A percentile compares a stretch with the other conserved stretches of the same genome.
These are phyloP conservation scores for Lasiodiplodia citricola DNA, from an alignment of 2,329 filamentous ascomycete species.

Conservation along the genomic window DNA sequence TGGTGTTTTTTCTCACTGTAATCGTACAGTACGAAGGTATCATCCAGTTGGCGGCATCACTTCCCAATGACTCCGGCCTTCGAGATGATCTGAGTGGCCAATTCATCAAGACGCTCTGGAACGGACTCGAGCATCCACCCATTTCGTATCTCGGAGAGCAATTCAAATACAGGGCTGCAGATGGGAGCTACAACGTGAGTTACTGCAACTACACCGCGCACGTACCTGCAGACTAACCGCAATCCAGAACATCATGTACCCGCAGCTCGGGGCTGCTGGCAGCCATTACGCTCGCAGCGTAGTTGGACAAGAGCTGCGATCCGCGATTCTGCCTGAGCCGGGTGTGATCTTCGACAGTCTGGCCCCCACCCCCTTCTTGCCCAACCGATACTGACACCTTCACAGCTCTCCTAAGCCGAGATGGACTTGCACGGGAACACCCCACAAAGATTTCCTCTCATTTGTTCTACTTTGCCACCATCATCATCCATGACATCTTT, in stretches of 20 bases:
- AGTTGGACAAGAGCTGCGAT: constrained; percentile 56
- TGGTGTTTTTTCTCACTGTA: background rate
- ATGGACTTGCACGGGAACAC: constrained; percentile 61
- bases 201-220: background rate
- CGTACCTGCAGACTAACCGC: constrained; percentile 44
- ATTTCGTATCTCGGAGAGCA: constrained; percentile 40
- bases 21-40: background rate
- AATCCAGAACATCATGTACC: constrained; percentile 57
- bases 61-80: constrained; percentile 3
- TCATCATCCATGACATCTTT: constrained; percentile 63
- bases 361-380: constrained; percentile 46
- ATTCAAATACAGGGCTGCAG: constrained; percentile 48
- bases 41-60: constrained; percentile 14
- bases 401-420: constrained; percentile 62
- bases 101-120: constrained; percentile 43
- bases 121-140: constrained; percentile 49
- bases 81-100: constrained; percentile 9
- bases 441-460: constrained; percentile 70
- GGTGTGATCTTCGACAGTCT: constrained; percentile 11
- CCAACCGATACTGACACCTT: constrained; percentile 66
- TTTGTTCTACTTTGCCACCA: constrained; percentile 72
- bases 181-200: constrained; percentile 44
- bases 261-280: constrained; percentile 64
- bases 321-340: constrained; percentile 39
- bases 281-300: constrained; percentile 68